Percentiles rank a stretch among this genome's conserved stretches.
Conservation (phyloP, 164 flowering plant species). For the Akebia trifoliata region DNA sequence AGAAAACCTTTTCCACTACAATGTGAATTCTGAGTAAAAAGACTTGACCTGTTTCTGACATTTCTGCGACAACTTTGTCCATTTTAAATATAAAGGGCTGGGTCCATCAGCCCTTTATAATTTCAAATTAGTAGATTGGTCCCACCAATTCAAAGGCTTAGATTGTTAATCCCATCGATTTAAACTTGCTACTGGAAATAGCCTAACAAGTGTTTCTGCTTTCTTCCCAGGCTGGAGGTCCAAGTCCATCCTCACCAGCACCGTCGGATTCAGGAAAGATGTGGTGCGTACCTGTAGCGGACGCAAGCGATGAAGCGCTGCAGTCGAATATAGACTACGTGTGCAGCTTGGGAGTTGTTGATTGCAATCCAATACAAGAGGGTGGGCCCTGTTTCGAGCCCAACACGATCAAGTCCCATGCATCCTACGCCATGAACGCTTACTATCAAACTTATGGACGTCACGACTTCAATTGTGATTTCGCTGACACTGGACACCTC, state of each 20-base stretch:
- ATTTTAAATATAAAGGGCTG: too few species aligned
- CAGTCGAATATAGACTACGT: conserved; percentile 73
- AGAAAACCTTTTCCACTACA: too few species aligned
- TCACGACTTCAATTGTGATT: conserved; percentile 59
- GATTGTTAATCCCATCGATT: too few species aligned
- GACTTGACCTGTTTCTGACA: too few species aligned
- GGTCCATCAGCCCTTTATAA: too few species aligned
- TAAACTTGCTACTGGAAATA: too few species aligned
- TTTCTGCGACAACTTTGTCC: too few species aligned
- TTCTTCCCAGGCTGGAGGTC: not conserved
- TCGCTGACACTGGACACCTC: conserved; percentile 48
- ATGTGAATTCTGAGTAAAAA: too few species aligned
- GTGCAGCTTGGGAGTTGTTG: conserved; percentile 47
- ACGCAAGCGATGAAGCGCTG: conserved; percentile 39
- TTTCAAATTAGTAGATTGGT: too few species aligned
- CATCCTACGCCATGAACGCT: conserved; percentile 76
- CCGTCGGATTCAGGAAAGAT: conserved; percentile 18
- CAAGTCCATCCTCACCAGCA: conserved; percentile 11
- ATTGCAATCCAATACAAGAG: conserved; percentile 62
- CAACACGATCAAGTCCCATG: conserved; percentile 54
- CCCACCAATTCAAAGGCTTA: too few species aligned
- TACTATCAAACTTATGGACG: conserved; percentile 60
- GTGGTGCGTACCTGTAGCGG: conserved; percentile 71
- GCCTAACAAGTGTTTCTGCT: not conserved
- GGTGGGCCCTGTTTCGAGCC: conserved; percentile 79